Evolutionary conservation across 331 rosid species (phyloP), one percentile per base, ranked within the genome.

Genomic region (Rhamnella rubrinervis): DNA sequence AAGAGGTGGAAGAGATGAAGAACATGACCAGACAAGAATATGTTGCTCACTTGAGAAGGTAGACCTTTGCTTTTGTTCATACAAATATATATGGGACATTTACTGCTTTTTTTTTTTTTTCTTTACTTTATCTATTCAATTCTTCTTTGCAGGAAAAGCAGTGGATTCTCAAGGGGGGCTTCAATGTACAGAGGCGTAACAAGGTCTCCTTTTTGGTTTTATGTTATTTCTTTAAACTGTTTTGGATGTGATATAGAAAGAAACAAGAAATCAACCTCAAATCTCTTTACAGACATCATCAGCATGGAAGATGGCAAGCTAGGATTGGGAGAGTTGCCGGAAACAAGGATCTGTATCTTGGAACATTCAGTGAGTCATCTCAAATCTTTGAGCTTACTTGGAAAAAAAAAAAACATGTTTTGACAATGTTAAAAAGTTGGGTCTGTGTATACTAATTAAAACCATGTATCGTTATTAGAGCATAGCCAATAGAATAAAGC

Each of bases 261-360:
- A 20, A 47, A 31, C 4, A 15, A 56, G 3, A 35, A 37, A n/a
- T 26, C 56, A 7, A 38, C 14, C 65, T 56, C 50, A 73, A 79
- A 58, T 74, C 11, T 66, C 11, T 73, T 39, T 38, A 77, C 90
- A 92, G 98, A 76, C 98, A 87, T 63, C 97, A 92, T 77, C 97
- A 89, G 71, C 97, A 89, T 83, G 96, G 97, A 71, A 78, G 97
- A 71, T 92, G 96, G 97, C 97, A 89, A 82, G 97, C 97, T 62
- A 75, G 95, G 76, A 92, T 92, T 52, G 97, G 98, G 47, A 86
- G 92, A 70, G 98, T 89, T 59, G 96, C 98, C 57, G 98, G 96
- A 55, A 92, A 89, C 77, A 92, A 92, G 78, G 96, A 92, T 80
- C 92, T 92, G 39, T 89, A 92, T 77, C 98, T 92, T 63, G 98